These are phyloP conservation scores for Cutaneotrichosporon daszewskae DNA, from an alignment of 1,284 basidiomycete genomes.

Conservation along the genomic window DNA sequence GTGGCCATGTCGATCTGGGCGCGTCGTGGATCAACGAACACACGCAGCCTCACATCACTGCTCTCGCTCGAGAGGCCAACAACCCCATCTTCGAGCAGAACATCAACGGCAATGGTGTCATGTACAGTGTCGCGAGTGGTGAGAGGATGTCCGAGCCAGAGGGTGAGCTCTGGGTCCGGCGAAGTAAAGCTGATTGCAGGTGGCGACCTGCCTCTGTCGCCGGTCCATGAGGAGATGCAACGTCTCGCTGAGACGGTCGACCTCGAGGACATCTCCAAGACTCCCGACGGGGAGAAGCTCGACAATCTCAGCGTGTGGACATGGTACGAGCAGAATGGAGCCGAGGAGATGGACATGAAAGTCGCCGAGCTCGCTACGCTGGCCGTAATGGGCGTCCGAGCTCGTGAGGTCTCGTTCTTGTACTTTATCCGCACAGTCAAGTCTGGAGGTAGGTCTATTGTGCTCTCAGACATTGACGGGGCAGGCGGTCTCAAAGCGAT, in stretches of 20 bases:
- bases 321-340: not conserved
- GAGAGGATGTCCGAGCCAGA: too few relatives aligned
- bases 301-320: constrained; percentile 2
- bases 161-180: too few relatives aligned
- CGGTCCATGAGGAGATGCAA: constrained; percentile 1
- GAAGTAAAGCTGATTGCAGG: too few relatives aligned
- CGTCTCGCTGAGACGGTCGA: constrained; percentile 2
- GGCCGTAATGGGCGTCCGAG: not conserved
- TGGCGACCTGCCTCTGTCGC: not conserved
- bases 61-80: constrained; percentile 5
- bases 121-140: too few relatives aligned
- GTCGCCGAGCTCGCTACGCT: not conserved
- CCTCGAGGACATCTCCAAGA: constrained; percentile 2
- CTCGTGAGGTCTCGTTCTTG: constrained; percentile 7
- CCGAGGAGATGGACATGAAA: not conserved
- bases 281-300: constrained; percentile 1
- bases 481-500: constrained; percentile 4
- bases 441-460: not conserved
- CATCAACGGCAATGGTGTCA: not conserved
- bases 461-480: not conserved
- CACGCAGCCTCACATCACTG: constrained; percentile 7
- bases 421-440: constrained; percentile 2
- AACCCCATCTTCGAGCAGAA: constrained; percentile 8
- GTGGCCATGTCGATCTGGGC: constrained; percentile 12
- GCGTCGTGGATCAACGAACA: constrained; percentile 15